Evolutionary conservation across 169 alveolate species (phyloP), one percentile per base, ranked within the genome.

Genomic region (Perkinsus marinus): DNA sequence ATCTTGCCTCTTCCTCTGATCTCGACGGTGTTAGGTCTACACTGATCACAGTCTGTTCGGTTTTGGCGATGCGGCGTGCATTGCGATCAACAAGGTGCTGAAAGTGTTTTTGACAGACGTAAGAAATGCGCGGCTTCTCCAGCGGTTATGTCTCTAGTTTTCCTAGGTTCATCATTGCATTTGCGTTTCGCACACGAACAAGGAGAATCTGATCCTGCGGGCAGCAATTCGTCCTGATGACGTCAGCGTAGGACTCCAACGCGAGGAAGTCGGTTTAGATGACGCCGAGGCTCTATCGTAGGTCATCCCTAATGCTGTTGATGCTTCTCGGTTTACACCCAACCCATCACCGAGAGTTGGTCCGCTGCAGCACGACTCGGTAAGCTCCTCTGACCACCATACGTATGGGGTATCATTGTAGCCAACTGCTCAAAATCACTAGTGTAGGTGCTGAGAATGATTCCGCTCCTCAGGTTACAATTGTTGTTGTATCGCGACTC

Each of bases 11-110:
- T 13, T 57, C 16, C 92, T 92, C 92, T 96, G 97, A 92, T 26
- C 22, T 30, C 22, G 37, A 13, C 79, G 34, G 37, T 57, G 79
- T 57, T 10, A 57, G 79, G 99, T 99, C 36, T 99, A 97, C 95
- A 99, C 99, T 17, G 99, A 99, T 94, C 99, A 99, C 95, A 98
- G 99, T n/a, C 96, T 99, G 91, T 99, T 97, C 95, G 99, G 99
- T 57, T 98, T 98, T 92, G 95, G 98, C 30, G 99, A 98, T 93
- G 95, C 97, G 17, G 99, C 99, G 38, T 97, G 99, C 91, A 97
- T 98, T n/a, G 98, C 97, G 92, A 94, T 97, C 30, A 97, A 97
- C 93, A 97, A 97, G 95, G 96, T 98, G 43, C 90, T 97, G 68
- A 96, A 57, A 57, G 79, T 57, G 37, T 57, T 57, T 57, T 30